A percentile compares a stretch with the other conserved stretches of the same genome.
phyloP scores from a whole-genome alignment of 2,329 filamentous ascomycete genomes.

The Ascochyta rabiei region DNA sequence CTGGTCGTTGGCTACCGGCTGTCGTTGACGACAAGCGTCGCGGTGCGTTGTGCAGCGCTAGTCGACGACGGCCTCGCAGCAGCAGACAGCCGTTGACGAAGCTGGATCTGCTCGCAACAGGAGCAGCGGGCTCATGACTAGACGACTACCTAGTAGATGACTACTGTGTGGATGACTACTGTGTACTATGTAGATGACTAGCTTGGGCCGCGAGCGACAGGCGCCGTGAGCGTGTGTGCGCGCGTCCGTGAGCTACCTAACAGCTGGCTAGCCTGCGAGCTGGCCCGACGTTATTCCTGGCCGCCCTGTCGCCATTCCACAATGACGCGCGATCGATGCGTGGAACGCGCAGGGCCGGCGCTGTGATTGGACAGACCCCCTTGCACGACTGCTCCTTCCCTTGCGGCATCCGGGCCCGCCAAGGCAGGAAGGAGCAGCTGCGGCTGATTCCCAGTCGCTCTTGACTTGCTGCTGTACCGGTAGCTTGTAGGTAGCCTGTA shows the following conservation, averaged over 20 bases:
- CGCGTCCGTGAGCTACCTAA: slow-evolving; percentile 25
- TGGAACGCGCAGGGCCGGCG: slow-evolving; percentile 24
- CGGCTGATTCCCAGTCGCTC: slow-evolving; percentile 21
- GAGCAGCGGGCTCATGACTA: slow-evolving; percentile 3
- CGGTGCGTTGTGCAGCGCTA: slow-evolving; percentile 12
- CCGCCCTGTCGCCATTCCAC: slow-evolving; percentile 2
- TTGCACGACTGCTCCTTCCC: slow-evolving; percentile 37
- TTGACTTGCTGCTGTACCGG: slow-evolving; percentile 3
- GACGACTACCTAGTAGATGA: no score
- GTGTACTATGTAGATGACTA: no score
- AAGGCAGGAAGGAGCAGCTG: slow-evolving; percentile 12
- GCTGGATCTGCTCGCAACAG: slow-evolving; percentile 9
- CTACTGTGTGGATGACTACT: no score
- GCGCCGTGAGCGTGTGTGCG: slow-evolving; percentile 9
- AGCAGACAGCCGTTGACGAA: slow-evolving; percentile 8
- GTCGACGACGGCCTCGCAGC: neutral
- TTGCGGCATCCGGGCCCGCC: slow-evolving; percentile 23
- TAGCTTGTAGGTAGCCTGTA: slow-evolving; percentile 1
- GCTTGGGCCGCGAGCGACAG: slow-evolving; percentile 24
- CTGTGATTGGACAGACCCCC: slow-evolving; percentile 30
- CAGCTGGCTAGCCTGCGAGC: slow-evolving; percentile 30
- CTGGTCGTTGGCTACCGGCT: slow-evolving; percentile 4
- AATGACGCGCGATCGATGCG: slow-evolving; percentile 22
- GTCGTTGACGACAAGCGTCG: slow-evolving; percentile 12
- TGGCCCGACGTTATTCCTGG: slow-evolving; percentile 28